These are phyloP conservation scores for Fusarium sp. DNA, from an alignment of 2,329 filamentous ascomycete genomes.

Conservation along the genomic window DNA sequence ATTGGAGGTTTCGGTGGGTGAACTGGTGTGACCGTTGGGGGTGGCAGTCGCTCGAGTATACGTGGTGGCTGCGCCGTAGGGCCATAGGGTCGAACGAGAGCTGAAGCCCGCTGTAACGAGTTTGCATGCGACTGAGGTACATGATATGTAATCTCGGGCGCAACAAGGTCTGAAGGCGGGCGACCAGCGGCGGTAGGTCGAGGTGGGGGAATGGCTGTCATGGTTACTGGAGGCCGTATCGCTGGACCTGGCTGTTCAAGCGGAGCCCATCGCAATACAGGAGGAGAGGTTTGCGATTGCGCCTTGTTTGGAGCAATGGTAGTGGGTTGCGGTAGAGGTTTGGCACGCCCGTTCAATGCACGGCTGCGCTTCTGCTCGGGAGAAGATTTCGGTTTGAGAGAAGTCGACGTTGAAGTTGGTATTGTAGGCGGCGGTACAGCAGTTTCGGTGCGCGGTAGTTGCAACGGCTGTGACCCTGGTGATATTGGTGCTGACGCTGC, in stretches of 20 bases:
- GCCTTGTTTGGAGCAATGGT: constrained; percentile 6
- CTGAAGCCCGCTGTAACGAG: constrained; percentile 45
- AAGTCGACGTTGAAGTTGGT: constrained; percentile 27
- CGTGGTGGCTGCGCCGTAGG: constrained; percentile 51
- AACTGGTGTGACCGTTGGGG: constrained; percentile 51
- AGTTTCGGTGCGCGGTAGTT: constrained; percentile 37
- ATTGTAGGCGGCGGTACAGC: constrained; percentile 34
- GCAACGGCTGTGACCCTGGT: constrained; percentile 25
- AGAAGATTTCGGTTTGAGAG: constrained; percentile 4
- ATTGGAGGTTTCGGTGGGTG: constrained; percentile 53
- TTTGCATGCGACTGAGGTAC: constrained; percentile 51
- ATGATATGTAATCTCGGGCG: constrained; percentile 58
- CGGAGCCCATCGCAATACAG: constrained; percentile 45
- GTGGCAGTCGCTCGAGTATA: constrained; percentile 47
- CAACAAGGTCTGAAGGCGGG: constrained; percentile 54
- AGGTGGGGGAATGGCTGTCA: constrained; percentile 42
- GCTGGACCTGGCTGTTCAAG: constrained; percentile 42
- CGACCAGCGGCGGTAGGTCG: constrained; percentile 28
- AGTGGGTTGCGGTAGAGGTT: constrained; percentile 17
- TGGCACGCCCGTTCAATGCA: constrained; percentile 21
- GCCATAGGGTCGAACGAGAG: constrained; percentile 53
- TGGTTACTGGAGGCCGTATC: constrained; percentile 30
- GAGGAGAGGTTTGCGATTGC: constrained; percentile 29
- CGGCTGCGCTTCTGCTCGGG: constrained; percentile 43
- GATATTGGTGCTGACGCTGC: constrained; percentile 35